Percentiles rank a stretch among this genome's conserved stretches.
Conservation (phyloP, 2,329 filamentous ascomycete species). For the Davidsoniella virescens region DNA sequence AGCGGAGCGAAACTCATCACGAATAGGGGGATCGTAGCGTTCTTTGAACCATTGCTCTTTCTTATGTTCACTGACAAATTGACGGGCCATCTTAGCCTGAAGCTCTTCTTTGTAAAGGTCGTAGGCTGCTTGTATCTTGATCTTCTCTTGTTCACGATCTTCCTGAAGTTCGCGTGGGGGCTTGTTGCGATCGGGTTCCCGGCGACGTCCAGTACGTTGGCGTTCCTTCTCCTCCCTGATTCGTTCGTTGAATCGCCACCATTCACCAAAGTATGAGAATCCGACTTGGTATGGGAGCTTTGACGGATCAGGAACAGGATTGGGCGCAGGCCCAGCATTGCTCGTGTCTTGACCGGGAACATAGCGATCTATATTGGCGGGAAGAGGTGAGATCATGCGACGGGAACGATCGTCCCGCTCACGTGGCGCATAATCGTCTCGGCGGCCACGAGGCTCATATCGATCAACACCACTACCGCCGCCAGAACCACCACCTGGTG, state of each 20-base stretch:
- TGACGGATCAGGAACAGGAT: constrained; percentile 57
- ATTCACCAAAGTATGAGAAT: constrained; percentile 74
- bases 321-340: constrained; percentile 31
- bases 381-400: constrained; percentile 43
- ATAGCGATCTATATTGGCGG: constrained; percentile 69
- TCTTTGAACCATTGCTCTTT: constrained; percentile 97
- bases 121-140: constrained; percentile 56
- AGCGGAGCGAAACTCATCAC: constrained; percentile 56
- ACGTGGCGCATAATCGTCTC: constrained; percentile 47
- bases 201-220: constrained; percentile 49
- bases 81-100: constrained; percentile 64
- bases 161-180: constrained; percentile 51
- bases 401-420: constrained; percentile 37
- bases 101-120: constrained; percentile 52
- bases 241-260: constrained; percentile 70
- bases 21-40: constrained; percentile 72
- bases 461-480: constrained; percentile 39
- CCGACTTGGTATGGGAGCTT: constrained; percentile 65
- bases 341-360: constrained; percentile 52
- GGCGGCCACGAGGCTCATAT: constrained; percentile 50
- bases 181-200: constrained; percentile 45
- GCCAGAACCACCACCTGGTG: constrained; percentile 33
- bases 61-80: constrained; percentile 84
- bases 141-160: constrained; percentile 63
- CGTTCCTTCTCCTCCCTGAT: constrained; percentile 71